phyloP scores from a whole-genome alignment of 2,329 filamentous ascomycete species.

The Didymella pomorum region DNA sequence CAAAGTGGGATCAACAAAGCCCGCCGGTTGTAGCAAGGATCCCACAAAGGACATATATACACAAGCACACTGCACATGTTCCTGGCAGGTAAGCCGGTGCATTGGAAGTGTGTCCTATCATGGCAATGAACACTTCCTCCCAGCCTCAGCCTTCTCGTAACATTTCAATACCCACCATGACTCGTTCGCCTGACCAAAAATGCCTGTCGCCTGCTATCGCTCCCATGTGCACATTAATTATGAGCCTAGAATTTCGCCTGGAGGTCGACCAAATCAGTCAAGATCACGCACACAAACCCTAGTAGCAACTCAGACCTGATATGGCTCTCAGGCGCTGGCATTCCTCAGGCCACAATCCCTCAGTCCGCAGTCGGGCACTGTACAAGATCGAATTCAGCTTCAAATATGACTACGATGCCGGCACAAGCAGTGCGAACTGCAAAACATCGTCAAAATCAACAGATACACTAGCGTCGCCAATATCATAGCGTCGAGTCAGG shows the following conservation, averaged over 20 bases:
- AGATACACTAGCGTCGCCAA: no score
- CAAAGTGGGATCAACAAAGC: not conserved
- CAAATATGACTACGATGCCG: no score
- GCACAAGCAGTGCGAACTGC: no score
- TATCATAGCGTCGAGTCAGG: no score
- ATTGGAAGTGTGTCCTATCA: not conserved
- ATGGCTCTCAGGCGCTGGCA: no score
- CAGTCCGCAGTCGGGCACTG: no score
- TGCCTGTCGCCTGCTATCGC: not conserved
- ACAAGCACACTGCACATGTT: not conserved
- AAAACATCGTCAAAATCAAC: no score
- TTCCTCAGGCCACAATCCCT: no score
- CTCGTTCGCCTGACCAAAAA: not conserved
- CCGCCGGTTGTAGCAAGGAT: not conserved
- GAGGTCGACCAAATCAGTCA: not conserved
- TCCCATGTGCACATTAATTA: not conserved
- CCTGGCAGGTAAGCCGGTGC: not conserved
- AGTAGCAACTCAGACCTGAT: no score
- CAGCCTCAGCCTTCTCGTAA: not conserved
- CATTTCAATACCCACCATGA: not conserved
- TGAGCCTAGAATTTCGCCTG: not conserved
- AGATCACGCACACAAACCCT: no score
- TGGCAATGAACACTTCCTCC: not conserved
- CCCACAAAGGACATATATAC: not conserved
- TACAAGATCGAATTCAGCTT: no score